Percentiles rank a stretch among this genome's conserved stretches.
Evolutionary conservation across 2,329 filamentous ascomycete species (phyloP).

Genomic region (Alternaria sp.): DNA sequence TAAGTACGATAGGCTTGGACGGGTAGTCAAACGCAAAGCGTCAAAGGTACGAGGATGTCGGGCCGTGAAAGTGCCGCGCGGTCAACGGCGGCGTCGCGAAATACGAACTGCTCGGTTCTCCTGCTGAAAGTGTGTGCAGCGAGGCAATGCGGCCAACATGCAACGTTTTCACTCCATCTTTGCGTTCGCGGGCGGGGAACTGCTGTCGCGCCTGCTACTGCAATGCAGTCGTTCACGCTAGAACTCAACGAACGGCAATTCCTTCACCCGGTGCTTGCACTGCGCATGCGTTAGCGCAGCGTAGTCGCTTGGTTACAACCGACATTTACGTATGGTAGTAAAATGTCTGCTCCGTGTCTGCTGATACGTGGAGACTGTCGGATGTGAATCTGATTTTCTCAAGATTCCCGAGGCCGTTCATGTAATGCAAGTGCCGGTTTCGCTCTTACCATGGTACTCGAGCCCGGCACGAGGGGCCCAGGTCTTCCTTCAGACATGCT

Average conservation of each 20-base stretch:
- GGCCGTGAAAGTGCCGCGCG: not conserved
- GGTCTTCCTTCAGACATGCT: not conserved
- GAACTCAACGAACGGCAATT: not conserved
- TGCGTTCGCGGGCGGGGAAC: not conserved
- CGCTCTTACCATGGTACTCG: slow-evolving; percentile 1
- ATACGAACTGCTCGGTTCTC: not conserved
- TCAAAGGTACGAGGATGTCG: not conserved
- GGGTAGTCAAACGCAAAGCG: not conserved
- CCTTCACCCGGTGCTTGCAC: not conserved
- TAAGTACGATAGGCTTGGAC: not conserved
- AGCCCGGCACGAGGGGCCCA: not conserved
- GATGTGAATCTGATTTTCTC: not conserved
- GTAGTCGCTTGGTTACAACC: not conserved
- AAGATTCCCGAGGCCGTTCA: not conserved
- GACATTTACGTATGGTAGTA: not conserved
- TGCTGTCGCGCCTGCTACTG: not conserved
- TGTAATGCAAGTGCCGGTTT: not conserved
- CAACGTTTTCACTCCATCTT: not conserved
- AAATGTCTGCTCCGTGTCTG: not conserved
- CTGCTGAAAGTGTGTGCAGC: not conserved
- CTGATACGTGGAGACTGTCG: not conserved
- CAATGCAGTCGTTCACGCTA: not conserved
- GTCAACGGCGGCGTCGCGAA: not conserved
- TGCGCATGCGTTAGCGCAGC: slow-evolving; percentile 3
- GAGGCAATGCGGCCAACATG: not conserved